phyloP scores from a whole-genome alignment of 352 stramenopile genomes.

The Globisporangium yorkense region DNA sequence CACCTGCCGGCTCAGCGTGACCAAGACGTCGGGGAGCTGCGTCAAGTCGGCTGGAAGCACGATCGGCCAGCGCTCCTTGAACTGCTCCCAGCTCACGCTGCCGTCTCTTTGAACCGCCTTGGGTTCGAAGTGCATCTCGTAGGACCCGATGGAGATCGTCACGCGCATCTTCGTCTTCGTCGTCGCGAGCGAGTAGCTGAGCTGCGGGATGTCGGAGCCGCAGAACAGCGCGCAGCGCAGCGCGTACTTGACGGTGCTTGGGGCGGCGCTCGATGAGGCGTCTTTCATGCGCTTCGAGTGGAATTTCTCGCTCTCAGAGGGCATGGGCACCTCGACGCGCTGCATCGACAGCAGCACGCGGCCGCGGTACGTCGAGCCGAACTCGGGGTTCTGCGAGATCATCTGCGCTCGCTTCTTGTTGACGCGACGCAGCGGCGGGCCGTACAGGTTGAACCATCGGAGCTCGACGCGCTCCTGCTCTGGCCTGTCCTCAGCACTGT shows the following conservation, averaged over 20 bases:
- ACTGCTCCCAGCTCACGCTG: constrained; percentile 41
- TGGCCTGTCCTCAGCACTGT: neutral
- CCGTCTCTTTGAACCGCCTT: constrained; percentile 41
- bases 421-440: constrained; percentile 49
- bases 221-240: constrained; percentile 56
- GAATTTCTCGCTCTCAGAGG: constrained; percentile 53
- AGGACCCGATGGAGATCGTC: constrained; percentile 33
- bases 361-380: constrained; percentile 77
- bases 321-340: constrained; percentile 30
- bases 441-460: constrained; percentile 85
- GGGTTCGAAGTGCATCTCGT: constrained; percentile 47
- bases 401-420: constrained; percentile 47
- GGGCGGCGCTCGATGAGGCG: constrained; percentile 10
- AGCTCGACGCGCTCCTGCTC: constrained; percentile 21
- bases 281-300: constrained; percentile 43
- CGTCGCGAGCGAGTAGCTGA: constrained; percentile 3
- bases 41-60: constrained; percentile 58
- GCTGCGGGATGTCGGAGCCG: constrained; percentile 43
- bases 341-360: constrained; percentile 76
- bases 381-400: constrained; percentile 56
- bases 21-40: constrained; percentile 58
- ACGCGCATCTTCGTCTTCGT: constrained; percentile 37
- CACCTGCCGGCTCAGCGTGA: constrained; percentile 55
- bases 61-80: constrained; percentile 40
- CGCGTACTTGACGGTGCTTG: constrained; percentile 60